Base-by-base conservation (phyloP, 2,329 filamentous ascomycete species). In the Onygena corvina region DNA sequence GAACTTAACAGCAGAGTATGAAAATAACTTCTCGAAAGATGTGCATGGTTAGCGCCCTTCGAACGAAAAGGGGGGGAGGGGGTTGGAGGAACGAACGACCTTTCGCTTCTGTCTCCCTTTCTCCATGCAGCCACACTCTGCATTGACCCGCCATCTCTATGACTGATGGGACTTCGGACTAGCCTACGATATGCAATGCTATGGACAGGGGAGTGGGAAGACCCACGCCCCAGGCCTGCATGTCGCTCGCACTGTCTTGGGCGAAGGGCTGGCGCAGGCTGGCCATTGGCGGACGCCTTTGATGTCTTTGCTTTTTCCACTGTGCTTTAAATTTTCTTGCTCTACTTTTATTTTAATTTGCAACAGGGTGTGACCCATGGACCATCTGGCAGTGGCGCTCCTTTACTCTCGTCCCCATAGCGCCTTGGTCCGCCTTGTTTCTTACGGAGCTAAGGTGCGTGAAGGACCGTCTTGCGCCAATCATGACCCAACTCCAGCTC, bases 31-130 rank as follows among this genome's bases (percentile, higher is more conserved):
- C 30, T 33, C 30, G 35, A 40, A 20, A 23, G 23, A 27, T 48
- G 46, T 48, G 46, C 46, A 36, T 27, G 23, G 16, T 36, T 48
- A 48, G 46, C 46, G 46, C 46, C 46, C 46, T 35, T 38, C 33
- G 31, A 35, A 11, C 16, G 31, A 48, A 38, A 48, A 38, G n/a
- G 46, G 46, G 42, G 42, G 6, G n/a, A n/a, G n/a, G n/a, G n/a
- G n/a, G n/a, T n/a, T n/a, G n/a, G n/a, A n/a, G n/a, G n/a, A n/a
- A n/a, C n/a, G n/a, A 31, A 31, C 29, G 42, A 46, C 30, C 42
- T 44, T 21, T 46, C 42, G 23, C 25, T 27, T 46, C 25, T 46
- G 23, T 14, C 18, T 21, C 21, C 18, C 25, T 25, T 20, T 18
- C 21, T 20, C 21, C 12, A 25, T 29, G 40, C 42, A 31, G 12